Base-by-base conservation (phyloP, 176 grass and related monocot genomes). In the Chrysopogon serrulatus region DNA sequence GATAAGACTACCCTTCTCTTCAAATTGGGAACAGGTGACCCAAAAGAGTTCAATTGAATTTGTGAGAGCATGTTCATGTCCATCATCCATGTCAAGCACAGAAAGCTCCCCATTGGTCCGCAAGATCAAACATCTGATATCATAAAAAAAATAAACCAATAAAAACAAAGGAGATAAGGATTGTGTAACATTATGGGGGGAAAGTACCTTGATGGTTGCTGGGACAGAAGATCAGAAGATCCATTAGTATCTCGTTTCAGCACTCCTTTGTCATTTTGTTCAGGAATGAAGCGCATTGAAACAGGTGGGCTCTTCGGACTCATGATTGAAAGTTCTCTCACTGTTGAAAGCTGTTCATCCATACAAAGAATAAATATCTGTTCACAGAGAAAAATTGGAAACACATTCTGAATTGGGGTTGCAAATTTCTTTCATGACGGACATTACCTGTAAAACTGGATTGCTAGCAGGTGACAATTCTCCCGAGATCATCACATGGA, bases 321-420 rank as follows among this genome's bases (percentile, higher is more conserved):
- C 96, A 98, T 95, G 19, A 98, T 98, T 82, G 96, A 98, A 90
- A 98, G 91, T 78, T 98, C 96, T 81, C 96, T 66, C 57, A 98
- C 93, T 62, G 96, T 95, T 80, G 87, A 93, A 92, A 98, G 89
- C 96, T 98, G 93, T 66, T 86, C 54, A 35, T 45, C 65, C 43
- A 36, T 56, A 83, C 18, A 89, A 24, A 84, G 13, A 36, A 80
- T 68, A 39, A 79, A 67, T 40, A 14, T 21, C 33, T 42, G 12
- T 73, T 82, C 74, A 23, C 37, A 43, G 51, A 68, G 18, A 81
- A 12, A 76, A 69, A 30, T 69, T 71, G 6, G n/a, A n/a, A 80
- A 80, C n/a, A 48, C 10, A 80, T 68, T 79, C 21, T 33, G 35
- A 53, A 83, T 12, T 53, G 43, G 61, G 23, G 11, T 48, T 80